A percentile compares a stretch with the other conserved stretches of the same genome.
These are phyloP conservation scores for Crithidia bombi DNA, from an alignment of 208 protist species.

Conservation along the genomic window DNA sequence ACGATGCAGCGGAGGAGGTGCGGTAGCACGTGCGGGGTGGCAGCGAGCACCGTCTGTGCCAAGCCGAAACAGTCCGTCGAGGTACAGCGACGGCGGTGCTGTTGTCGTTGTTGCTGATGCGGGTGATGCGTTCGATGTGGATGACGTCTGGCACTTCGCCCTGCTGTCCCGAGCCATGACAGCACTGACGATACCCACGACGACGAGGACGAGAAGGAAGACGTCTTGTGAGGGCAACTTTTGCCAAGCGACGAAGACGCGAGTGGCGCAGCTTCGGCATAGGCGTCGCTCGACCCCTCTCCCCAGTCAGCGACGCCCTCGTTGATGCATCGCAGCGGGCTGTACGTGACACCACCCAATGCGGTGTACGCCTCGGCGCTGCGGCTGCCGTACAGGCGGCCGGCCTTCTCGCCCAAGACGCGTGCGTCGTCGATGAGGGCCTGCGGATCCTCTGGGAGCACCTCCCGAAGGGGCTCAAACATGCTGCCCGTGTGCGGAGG, in stretches of 20 bases:
- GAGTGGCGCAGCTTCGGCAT: neutral
- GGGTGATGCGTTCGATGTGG: neutral
- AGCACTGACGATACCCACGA: neutral
- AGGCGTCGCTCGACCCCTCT: neutral
- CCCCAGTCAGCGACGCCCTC: conserved; percentile 43
- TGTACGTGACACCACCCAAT: conserved; percentile 65
- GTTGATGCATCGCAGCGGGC: conserved; percentile 44
- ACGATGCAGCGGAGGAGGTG: conserved; percentile 25
- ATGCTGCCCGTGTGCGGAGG: conserved; percentile 38
- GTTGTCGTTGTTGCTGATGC: neutral
- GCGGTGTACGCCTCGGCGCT: conserved; percentile 43
- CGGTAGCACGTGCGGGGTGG: conserved; percentile 24
- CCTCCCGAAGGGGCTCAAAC: conserved; percentile 75
- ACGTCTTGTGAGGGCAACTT: neutral
- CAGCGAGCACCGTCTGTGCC: neutral
- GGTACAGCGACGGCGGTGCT: neutral
- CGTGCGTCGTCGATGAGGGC: conserved; percentile 42
- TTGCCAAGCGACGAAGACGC: neutral
- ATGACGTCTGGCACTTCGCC: neutral
- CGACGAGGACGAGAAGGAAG: neutral
- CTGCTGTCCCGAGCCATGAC: neutral
- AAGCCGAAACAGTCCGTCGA: neutral
- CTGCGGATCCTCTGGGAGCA: conserved; percentile 42
- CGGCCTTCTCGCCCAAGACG: conserved; percentile 71
- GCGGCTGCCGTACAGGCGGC: conserved; percentile 55